These are phyloP conservation scores for Aspergillus cavernicola DNA, from an alignment of 495 filamentous ascomycete genomes.

Conservation along the genomic window DNA sequence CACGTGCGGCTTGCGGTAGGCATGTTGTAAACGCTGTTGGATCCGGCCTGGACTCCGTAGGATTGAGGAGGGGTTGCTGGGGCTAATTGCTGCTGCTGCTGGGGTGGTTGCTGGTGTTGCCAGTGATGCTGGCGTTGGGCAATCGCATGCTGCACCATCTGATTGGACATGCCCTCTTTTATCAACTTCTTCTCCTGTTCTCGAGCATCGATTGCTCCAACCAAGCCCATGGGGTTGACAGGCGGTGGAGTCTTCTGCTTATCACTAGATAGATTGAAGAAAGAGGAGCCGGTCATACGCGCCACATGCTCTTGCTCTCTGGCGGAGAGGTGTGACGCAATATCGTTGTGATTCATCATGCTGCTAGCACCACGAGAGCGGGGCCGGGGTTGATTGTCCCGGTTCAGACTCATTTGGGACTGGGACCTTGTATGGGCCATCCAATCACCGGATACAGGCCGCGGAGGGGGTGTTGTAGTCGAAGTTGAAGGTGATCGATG, in stretches of 20 bases:
- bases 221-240: conserved; percentile 56
- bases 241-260: conserved; percentile 40
- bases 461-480: conserved; percentile 42
- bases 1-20: conserved; percentile 40
- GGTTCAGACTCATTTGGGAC: conserved; percentile 31
- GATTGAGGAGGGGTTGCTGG: conserved; percentile 10
- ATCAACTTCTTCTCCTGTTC: conserved; percentile 72
- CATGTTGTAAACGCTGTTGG: conserved; percentile 35
- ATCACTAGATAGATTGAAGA: conserved; percentile 65
- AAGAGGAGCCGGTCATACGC: conserved; percentile 75
- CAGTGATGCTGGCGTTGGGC: conserved; percentile 64
- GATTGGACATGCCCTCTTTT: conserved; percentile 64
- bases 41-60: conserved; percentile 11
- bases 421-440: conserved; percentile 44
- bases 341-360: conserved; percentile 47
- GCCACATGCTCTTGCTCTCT: conserved; percentile 92
- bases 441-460: conserved; percentile 55
- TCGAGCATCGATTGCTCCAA: conserved; percentile 71
- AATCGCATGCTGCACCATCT: conserved; percentile 77
- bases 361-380: conserved; percentile 46
- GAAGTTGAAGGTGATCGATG: conserved; percentile 55
- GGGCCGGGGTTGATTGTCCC: conserved; percentile 45
- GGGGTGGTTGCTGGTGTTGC: conserved; percentile 33
- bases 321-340: conserved; percentile 74
- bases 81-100: conserved; percentile 7